phyloP scores from a whole-genome alignment of 73 alveolate species.

The Tetrahymena malaccensis region DNA sequence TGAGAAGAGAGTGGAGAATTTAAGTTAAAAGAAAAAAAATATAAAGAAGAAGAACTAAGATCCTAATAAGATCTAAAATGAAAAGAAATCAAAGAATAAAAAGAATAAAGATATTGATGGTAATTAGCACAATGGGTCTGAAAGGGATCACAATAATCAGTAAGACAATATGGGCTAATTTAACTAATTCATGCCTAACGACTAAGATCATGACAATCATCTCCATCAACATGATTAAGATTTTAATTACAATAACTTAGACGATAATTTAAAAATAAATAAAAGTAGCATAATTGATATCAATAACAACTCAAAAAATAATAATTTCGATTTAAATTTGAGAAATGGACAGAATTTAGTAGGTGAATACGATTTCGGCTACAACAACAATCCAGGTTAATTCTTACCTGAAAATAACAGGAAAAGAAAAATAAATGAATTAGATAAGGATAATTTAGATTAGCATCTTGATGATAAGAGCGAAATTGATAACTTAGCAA shows the following conservation, averaged over 20 bases:
- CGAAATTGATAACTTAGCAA: neutral
- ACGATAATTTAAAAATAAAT: neutral
- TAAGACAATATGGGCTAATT: neutral
- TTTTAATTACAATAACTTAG: neutral
- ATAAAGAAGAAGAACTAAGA: neutral
- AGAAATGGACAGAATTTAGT: neutral
- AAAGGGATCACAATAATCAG: neutral
- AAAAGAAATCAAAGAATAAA: neutral
- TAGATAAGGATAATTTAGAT: neutral
- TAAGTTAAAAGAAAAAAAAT: neutral
- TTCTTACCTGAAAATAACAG: neutral
- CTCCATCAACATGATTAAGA: neutral
- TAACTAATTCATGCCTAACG: neutral
- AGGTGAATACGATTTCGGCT: neutral
- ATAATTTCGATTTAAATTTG: neutral
- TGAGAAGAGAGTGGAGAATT: neutral
- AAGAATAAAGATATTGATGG: neutral
- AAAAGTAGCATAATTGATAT: neutral
- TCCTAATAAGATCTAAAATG: neutral
- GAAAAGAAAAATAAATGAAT: neutral
- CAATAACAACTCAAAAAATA: neutral
- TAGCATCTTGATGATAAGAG: neutral
- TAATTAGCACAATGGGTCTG: neutral
- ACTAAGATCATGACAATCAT: neutral
- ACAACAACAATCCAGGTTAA: neutral